Evolutionary conservation across 139 green algal genomes (phyloP), one percentile per base, ranked within the genome.

Genomic region (Closterium sp.): DNA sequence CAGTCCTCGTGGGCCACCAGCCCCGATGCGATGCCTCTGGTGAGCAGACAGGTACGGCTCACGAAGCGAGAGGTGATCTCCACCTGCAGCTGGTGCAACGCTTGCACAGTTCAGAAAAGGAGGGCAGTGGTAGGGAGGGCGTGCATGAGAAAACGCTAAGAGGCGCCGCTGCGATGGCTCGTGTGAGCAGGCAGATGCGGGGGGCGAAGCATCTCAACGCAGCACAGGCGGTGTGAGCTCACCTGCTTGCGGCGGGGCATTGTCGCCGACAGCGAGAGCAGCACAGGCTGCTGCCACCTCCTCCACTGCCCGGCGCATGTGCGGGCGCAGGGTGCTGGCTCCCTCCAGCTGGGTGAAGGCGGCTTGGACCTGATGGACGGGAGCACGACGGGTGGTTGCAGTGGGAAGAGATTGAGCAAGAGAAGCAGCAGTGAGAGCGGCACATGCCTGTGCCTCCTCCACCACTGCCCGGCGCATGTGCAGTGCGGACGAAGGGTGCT

Each of bases 51-150:
- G 35, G 90, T 19, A 5, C 89, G 69, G 19, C 8, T 7, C 9
- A 92, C 89, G 38, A 89, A 92, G 89, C 30, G 30, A 33, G 28
- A 33, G 6, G 89, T 92, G 25, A 92, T 69, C 89, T 92, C 89
- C 10, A 89, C 19, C 23, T 69, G 69, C 89, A 92, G 30, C 69
- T 84, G 30, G 69, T 84, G 69, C 69, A 92, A 9, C 7, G 89
- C 89, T 19, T 81, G 83, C 83, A 92, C 83, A 83, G 64, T 10
- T 16, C 64, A 83, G 12, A 16, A 16, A 16, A 83, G 64, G 64
- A 83, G 64, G 64, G 64, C 16, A 83, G 16, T 10, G 64, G 64
- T 28, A 83, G 12, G 16, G 12, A 83, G 16, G 64, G 16, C 12
- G 64, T 83, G 64, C 10, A 83, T 83, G 64, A 83, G 64, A 16